Base-by-base conservation (phyloP, 345 rosid genomes). In the Litchi chinensis region DNA sequence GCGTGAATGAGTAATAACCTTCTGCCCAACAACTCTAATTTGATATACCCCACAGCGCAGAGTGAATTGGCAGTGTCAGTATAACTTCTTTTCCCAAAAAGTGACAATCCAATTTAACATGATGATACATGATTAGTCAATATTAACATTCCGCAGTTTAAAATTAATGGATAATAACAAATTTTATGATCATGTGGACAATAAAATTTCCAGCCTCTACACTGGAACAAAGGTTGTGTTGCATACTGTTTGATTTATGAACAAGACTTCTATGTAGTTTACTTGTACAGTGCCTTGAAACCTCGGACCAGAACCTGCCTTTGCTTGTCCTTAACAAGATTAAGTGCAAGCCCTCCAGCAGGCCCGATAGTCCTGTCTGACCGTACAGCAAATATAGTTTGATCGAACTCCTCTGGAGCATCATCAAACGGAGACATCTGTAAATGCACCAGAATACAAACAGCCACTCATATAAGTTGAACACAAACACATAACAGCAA, bases 11-110 rank as follows among this genome's bases (percentile, higher is more conserved):
- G 39, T 8, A 50, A 69, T 54, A 10, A 92, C 98, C 97, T 95
- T 92, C 87, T 93, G 92, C 71, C 37, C 99, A 22, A 95, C 46
- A 0, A 95, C 91, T 15, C 98, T 97, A 10, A 91, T 93, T 82
- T 94, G 99, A 86, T 97, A 94, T n/a, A 88, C 95, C 21, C 97
- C 99, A 8, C 99, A 96, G 24, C 95, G 94, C 82, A 96, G 76
- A 46, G 95, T 92, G 85, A 96, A 96, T 83, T 91, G 64, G 97
- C 80, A 6, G 95, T 91, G 78, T 93, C 95, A 0, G 98, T 96
- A 64, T 85, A 94, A 15, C 89, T 91, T 89, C 92, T 90, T 86
- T 90, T 92, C 88, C 99, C 92, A 67, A 79, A 71, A 74, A 19
- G 79, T n/a, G 65, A 56, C 18, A 8, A 26, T 5, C 70, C 9